Conservation (phyloP, 106 monocot species). For the Dioscorea dumetorum region DNA sequence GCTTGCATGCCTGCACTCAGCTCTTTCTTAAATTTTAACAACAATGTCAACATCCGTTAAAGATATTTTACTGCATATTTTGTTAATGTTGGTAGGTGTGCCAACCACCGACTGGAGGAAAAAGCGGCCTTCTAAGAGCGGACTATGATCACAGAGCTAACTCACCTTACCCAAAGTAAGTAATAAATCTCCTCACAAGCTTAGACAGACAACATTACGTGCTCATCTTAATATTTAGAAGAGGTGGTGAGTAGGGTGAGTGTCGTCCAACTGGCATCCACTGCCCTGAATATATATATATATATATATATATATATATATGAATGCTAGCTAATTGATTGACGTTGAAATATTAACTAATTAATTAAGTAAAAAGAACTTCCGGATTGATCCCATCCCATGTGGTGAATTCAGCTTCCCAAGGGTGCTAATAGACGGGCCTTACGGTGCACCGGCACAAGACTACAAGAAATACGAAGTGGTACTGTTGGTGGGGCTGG, state of each 20-base stretch:
- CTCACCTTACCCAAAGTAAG: slow-evolving; percentile 18
- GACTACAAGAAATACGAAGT: slow-evolving; percentile 96
- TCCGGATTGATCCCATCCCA: no score
- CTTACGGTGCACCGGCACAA: slow-evolving; percentile 94
- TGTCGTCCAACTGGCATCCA: background rate
- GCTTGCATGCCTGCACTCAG: no score
- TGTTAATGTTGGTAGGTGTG: slow-evolving; percentile 39
- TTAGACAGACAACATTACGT: no score
- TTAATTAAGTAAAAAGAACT: no score
- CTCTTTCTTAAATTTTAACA: no score
- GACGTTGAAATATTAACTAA: no score
- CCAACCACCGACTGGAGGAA: slow-evolving; percentile 50
- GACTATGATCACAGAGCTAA: slow-evolving; percentile 27
- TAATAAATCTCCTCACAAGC: background rate
- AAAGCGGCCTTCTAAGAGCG: slow-evolving; percentile 79
- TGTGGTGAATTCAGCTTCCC: slow-evolving; percentile 43
- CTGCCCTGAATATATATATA: background rate
- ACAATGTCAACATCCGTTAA: no score
- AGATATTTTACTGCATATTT: no score
- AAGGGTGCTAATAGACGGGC: slow-evolving; percentile 73
- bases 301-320: no score
- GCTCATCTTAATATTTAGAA: no score
- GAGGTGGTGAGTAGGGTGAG: no score
- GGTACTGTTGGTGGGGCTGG: slow-evolving; percentile 81
- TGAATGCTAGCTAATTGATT: no score